Base-by-base conservation (phyloP, 108 stramenopile species). In the Cylindrotheca closterium region DNA sequence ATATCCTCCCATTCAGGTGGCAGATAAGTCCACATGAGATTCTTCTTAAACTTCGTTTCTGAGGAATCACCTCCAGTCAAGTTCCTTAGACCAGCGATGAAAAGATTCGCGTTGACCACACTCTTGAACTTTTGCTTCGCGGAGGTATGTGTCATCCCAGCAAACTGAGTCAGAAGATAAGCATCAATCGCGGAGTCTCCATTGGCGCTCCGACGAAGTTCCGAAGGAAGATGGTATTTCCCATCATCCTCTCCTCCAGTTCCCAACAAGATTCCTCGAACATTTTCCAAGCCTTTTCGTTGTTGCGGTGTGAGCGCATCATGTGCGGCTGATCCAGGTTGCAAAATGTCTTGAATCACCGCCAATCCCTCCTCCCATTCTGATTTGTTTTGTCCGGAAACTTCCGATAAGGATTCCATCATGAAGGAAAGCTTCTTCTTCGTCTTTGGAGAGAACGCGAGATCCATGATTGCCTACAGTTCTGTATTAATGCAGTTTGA, bases 341-440 rank as follows among this genome's bases (percentile, higher is more conserved):
- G 23, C 1, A 67, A 46, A 22, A 67, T 47, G 28, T 52, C 53
- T 24, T 67, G 52, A 34, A 67, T 58, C 27, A 67, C 56, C 4
- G 29, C 56, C 21, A 67, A 4, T 0, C 66, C 66, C 27, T 67
- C 46, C 22, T 67, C 66, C 66, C 66, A 67, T 18, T 67, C 52
- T 1, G 63, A 65, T 3, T 18, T 32, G 49, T 42, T 42, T 7
- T 7, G 15, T 15, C 37, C 37, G 10, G 37, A 42, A 15, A 42
- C 37, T 42, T 42, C 37, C 10, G 10, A 10, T 15, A 42, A 10
- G 37, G 37, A 42, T 10, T 42, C 15, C 37, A 42, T 42, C 37
- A 42, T 42, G 37, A 42, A 7, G n/a, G n/a, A n/a, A n/a, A n/a
- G n/a, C n/a, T n/a, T n/a, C n/a, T n/a, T n/a, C n/a, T n/a, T n/a